Conservation (phyloP, 179 eudicot species). For the Silene coronaria region DNA sequence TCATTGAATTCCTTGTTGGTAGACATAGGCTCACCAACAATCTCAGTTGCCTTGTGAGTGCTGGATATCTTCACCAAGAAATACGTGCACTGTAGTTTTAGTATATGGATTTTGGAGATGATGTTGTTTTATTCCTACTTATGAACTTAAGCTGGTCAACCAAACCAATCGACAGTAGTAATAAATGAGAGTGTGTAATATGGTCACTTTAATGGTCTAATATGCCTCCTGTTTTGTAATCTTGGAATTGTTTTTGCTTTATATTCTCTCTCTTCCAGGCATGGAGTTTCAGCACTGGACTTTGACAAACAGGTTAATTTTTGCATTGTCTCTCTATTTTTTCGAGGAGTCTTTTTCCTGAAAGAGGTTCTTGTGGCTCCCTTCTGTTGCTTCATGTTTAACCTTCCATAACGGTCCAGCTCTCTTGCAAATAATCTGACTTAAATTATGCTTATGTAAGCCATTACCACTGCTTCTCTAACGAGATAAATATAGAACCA, state of each 20-base stretch:
- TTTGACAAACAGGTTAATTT: slow-evolving; percentile 68
- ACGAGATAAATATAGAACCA: no score
- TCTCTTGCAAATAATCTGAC: background rate
- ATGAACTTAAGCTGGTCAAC: background rate
- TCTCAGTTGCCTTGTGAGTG: no score
- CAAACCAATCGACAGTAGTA: background rate
- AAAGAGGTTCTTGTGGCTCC: background rate
- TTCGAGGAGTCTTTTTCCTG: background rate
- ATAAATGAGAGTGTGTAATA: background rate
- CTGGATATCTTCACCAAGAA: no score
- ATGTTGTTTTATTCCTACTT: background rate
- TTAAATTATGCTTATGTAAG: background rate
- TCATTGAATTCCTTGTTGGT: background rate
- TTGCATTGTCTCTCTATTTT: slow-evolving; percentile 9
- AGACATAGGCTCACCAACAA: background rate
- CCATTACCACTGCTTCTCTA: no score
- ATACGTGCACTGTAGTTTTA: background rate
- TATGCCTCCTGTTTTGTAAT: background rate
- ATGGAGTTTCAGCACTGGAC: slow-evolving; percentile 62
- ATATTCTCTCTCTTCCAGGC: slow-evolving; percentile 32
- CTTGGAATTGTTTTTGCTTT: slow-evolving; percentile 3
- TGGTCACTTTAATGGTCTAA: background rate
- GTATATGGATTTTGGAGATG: background rate
- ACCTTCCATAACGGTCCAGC: background rate
- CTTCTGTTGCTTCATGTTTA: background rate